Evolutionary conservation across 2,329 filamentous ascomycete species (phyloP), one percentile per base, ranked within the genome.

Genomic region (Fusarium fracticaudum): DNA sequence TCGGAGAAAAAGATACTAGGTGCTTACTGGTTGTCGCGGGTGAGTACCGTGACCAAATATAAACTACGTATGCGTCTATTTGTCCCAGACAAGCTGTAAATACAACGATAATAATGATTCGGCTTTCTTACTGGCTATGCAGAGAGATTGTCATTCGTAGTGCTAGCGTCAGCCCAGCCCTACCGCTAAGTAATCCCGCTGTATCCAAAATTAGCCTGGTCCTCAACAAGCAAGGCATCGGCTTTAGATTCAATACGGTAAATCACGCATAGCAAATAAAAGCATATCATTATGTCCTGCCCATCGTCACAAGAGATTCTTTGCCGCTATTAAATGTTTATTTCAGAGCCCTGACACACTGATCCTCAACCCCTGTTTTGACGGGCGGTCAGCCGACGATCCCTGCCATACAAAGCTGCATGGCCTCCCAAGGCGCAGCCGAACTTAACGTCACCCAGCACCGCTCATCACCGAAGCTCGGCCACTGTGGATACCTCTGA

Each of bases 371-470:
- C 55, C 41, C 41, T 59, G 24, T 59, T 55, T 37, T 50, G 55
- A 50, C 33, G 24, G 43, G 33, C 33, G 57, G 57, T 59, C 43
- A 59, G 57, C 43, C 20, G 61, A 44, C 11, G 31, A 44, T 41
- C 55, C 61, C n/a, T 60, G 44, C 31, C 43, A 17, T 31, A 45
- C 45, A 45, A 24, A 40, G 60, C n/a, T 29, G 37, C 62, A 40
- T 44, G 29, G 48, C 48, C 59, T 44, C 37, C 26, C 43, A 40
- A 17, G 57, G 62, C 62, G 57, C 62, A 51, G 62, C 24, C 31
- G 26, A 33, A 64, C 31, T 29, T 1, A 33, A 61, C 33, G 17
- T 50, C 45, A 65, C 14, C 11, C 13, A 29, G 31, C 24, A 61
- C 26, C 38, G 38, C 55, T 22, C 31, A 61, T 60, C 33, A 14